Evolutionary conservation across 306 rosid species (phyloP).

Genomic region (Castanopsis chinensis): DNA sequence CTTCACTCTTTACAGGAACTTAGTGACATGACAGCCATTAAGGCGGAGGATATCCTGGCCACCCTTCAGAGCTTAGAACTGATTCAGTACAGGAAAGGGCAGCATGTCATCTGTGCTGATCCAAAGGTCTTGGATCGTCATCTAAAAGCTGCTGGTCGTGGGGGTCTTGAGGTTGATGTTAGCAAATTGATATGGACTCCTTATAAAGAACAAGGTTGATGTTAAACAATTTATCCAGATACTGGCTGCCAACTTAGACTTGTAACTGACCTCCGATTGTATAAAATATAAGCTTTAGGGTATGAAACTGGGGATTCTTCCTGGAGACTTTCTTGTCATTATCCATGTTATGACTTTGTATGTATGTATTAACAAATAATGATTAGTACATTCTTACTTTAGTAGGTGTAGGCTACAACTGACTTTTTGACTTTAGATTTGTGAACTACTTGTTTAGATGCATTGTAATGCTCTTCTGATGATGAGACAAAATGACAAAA

Average conservation of each 20-base stretch:
- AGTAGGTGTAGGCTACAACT: neutral
- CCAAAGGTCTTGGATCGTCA: constrained; percentile 98
- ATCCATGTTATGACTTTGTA: neutral
- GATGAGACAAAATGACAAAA: neutral
- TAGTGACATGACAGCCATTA: constrained; percentile 99
- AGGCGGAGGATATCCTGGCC: constrained; percentile 86
- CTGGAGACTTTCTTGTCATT: neutral
- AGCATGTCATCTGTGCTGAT: constrained; percentile 97
- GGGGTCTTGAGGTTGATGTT: constrained; percentile 93
- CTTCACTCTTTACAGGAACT: constrained; percentile 61
- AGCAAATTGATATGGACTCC: constrained; percentile 98
- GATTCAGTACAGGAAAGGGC: constrained; percentile 97
- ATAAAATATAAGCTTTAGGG: constrained; percentile 16
- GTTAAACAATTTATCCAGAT: neutral
- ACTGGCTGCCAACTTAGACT: neutral
- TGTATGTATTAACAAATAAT: constrained; percentile 12
- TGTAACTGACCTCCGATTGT: constrained; percentile 15
- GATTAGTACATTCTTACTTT: neutral
- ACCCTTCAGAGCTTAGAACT: constrained; percentile 89
- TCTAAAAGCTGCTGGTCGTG: constrained; percentile 95
- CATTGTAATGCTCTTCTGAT: neutral
- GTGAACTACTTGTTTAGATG: neutral
- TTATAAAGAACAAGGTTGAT: constrained; percentile 76
- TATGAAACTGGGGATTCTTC: constrained; percentile 3
- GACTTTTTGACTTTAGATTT: neutral